Conservation (phyloP, 2,329 filamentous ascomycete genomes). For the Diaporthe humulicola region DNA sequence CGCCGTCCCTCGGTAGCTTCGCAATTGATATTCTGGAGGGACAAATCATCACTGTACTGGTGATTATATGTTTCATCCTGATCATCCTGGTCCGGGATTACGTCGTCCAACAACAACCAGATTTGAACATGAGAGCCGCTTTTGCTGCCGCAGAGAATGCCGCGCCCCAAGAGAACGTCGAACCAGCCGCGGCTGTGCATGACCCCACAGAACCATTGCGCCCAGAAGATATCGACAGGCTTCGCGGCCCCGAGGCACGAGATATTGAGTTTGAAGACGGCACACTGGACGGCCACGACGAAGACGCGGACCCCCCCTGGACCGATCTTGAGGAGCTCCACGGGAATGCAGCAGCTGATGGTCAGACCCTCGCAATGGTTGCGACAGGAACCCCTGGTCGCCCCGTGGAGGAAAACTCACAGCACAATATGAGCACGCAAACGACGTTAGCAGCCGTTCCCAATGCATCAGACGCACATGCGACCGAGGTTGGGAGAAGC, state of each 20-base stretch:
- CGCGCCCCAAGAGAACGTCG: constrained; percentile 28
- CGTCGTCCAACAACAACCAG: constrained; percentile 97
- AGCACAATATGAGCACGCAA: neutral
- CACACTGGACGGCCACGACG: constrained; percentile 26
- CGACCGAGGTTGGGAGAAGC: constrained; percentile 38
- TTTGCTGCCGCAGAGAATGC: constrained; percentile 59
- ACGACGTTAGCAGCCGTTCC: neutral
- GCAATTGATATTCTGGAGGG: constrained; percentile 86
- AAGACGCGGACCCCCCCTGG: constrained; percentile 11
- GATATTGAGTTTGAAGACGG: constrained; percentile 27
- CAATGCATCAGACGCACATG: neutral
- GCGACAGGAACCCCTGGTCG: neutral
- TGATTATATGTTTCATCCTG: constrained; percentile 95
- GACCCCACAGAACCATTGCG: constrained; percentile 26
- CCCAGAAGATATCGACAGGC: constrained; percentile 24
- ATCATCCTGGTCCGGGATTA: constrained; percentile 97
- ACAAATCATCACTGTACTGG: constrained; percentile 90
- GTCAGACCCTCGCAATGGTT: neutral
- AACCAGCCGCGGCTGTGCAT: constrained; percentile 14
- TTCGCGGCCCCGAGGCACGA: constrained; percentile 32
- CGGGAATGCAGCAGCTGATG: neutral
- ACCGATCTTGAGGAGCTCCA: neutral
- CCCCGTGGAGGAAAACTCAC: neutral
- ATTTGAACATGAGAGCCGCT: constrained; percentile 83
- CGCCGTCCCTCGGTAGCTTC: constrained; percentile 47